Conservation (phyloP, 345 rosid genomes). For the Cochlearia excelsa region DNA sequence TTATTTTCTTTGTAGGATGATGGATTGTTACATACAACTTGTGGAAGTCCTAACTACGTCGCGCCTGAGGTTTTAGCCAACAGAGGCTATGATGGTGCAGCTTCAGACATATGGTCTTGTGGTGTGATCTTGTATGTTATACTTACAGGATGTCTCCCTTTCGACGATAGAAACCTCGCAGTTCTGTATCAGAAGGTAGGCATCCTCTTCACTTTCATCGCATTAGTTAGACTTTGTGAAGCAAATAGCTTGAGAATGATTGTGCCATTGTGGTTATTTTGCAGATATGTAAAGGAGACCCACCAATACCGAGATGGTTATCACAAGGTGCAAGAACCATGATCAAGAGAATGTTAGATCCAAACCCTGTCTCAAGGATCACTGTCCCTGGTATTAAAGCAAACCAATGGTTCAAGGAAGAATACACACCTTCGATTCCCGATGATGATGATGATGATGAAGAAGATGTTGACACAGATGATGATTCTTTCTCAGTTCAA, state of each 20-base stretch:
- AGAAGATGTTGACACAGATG: slow-evolving; percentile 51
- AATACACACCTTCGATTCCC: slow-evolving; percentile 55
- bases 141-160: slow-evolving; percentile 85
- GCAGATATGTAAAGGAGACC: slow-evolving; percentile 87
- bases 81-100: slow-evolving; percentile 84
- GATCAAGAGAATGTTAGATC: slow-evolving; percentile 77
- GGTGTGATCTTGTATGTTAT: slow-evolving; percentile 88
- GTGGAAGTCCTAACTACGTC: slow-evolving; percentile 98
- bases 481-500: slow-evolving; percentile 51
- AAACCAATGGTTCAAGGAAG: slow-evolving; percentile 73
- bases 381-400: slow-evolving; percentile 61
- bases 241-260: not conserved
- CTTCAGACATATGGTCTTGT: slow-evolving; percentile 92
- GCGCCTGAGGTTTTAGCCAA: slow-evolving; percentile 92
- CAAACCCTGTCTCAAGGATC: slow-evolving; percentile 67
- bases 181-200: slow-evolving; percentile 91
- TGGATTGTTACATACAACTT: slow-evolving; percentile 88
- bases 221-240: not conserved
- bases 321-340: slow-evolving; percentile 73
- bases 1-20: slow-evolving; percentile 51
- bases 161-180: slow-evolving; percentile 90
- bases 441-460: slow-evolving; percentile 56
- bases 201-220: not conserved
- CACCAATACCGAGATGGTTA: slow-evolving; percentile 76
- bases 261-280: not conserved